A percentile compares a stretch with the other conserved stretches of the same genome.
These are phyloP conservation scores for Fusarium pseudocircinatum DNA, from an alignment of 2,329 filamentous ascomycete species.

Conservation along the genomic window DNA sequence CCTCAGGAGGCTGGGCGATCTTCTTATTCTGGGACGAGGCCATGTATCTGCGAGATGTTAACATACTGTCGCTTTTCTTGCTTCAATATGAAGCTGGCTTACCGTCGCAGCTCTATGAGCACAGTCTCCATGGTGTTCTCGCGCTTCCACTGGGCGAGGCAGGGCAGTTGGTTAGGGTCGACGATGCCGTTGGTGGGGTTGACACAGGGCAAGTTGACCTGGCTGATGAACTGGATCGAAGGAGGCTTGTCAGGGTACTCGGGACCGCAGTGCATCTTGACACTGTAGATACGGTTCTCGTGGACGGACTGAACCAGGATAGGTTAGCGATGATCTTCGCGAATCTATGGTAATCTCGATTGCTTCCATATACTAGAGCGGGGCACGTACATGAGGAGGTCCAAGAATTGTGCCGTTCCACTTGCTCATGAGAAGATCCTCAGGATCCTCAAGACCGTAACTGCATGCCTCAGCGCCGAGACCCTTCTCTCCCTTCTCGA, in stretches of 20 bases:
- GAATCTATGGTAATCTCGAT: not conserved
- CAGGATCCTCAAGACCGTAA: conserved; percentile 91
- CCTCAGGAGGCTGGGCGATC: conserved; percentile 91
- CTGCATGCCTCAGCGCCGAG: conserved; percentile 96
- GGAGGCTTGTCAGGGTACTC: conserved; percentile 91
- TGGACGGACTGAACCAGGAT: conserved; percentile 76
- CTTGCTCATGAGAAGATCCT: conserved; percentile 96
- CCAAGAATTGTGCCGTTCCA: conserved; percentile 99
- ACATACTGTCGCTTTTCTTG: not conserved
- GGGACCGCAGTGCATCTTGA: conserved; percentile 94
- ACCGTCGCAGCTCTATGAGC: conserved; percentile 85
- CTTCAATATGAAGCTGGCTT: conserved; percentile 33
- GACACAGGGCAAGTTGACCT: conserved; percentile 97
- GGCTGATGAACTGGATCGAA: conserved; percentile 89
- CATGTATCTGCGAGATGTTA: conserved; percentile 76
- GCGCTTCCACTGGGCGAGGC: conserved; percentile 88
- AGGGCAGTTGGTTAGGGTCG: conserved; percentile 83
- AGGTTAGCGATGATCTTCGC: conserved; percentile 12
- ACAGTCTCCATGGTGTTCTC: conserved; percentile 97
- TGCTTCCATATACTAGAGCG: not conserved
- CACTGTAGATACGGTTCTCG: conserved; percentile 98
- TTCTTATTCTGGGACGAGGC: conserved; percentile 92
- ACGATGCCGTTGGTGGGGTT: conserved; percentile 83
- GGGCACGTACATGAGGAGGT: conserved; percentile 82
- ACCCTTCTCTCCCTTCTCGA: conserved; percentile 99